Percentiles rank a stretch among this genome's conserved stretches.
These are phyloP conservation scores for Leptodontidium sp. DNA, from an alignment of 2,329 filamentous ascomycete genomes.

Conservation along the genomic window DNA sequence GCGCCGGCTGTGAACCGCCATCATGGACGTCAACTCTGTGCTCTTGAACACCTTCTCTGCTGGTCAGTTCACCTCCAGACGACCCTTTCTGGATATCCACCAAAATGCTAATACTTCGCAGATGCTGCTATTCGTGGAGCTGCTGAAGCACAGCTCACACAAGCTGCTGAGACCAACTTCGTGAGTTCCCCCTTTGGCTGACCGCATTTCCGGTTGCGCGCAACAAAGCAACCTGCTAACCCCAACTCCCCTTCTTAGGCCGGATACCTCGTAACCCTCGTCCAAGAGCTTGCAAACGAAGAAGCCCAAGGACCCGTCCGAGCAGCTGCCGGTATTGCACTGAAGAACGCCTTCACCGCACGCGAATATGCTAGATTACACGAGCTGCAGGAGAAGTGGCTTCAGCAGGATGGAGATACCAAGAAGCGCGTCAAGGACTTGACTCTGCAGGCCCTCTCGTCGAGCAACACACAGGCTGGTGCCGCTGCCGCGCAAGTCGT, in stretches of 20 bases:
- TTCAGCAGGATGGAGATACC: slow-evolving; percentile 80
- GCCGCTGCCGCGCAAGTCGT: slow-evolving; percentile 94
- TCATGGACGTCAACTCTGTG: slow-evolving; percentile 97
- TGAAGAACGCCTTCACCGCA: slow-evolving; percentile 98
- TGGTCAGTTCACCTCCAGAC: slow-evolving; percentile 65
- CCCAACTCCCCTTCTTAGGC: slow-evolving; percentile 63
- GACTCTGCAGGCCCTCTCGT: slow-evolving; percentile 86
- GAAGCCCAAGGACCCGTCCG: slow-evolving; percentile 82
- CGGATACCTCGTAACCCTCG: slow-evolving; percentile 90
- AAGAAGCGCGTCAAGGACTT: slow-evolving; percentile 90
- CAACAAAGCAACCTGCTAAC: slow-evolving; percentile 35
- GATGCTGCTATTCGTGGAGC: slow-evolving; percentile 89
- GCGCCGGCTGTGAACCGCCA: slow-evolving; percentile 50
- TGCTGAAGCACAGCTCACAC: slow-evolving; percentile 92
- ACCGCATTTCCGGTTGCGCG: slow-evolving; percentile 42
- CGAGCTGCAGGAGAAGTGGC: slow-evolving; percentile 93
- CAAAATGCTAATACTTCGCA: slow-evolving; percentile 55
- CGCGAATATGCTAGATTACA: slow-evolving; percentile 88
- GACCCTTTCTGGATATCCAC: background rate
- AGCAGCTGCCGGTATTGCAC: slow-evolving; percentile 91
- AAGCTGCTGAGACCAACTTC: slow-evolving; percentile 94
- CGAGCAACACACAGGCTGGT: slow-evolving; percentile 82
- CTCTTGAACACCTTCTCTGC: slow-evolving; percentile 95
- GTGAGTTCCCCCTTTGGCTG: slow-evolving; percentile 63
- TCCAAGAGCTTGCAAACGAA: slow-evolving; percentile 94